phyloP scores from a whole-genome alignment of 306 rosid species.

The Inga oerstediana region DNA sequence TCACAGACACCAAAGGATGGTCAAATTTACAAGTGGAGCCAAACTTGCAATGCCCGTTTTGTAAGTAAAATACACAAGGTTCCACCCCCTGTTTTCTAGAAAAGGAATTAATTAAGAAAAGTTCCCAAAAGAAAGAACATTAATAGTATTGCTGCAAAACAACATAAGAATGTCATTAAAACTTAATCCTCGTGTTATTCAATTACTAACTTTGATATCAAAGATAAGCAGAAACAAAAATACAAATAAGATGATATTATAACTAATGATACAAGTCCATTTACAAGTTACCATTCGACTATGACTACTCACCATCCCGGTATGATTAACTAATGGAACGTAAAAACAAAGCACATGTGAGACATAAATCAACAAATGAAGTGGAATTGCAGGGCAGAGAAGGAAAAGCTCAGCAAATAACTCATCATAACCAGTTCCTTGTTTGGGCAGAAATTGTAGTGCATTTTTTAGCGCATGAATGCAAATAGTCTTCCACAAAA shows the following conservation, averaged over 20 bases:
- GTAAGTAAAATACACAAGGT: constrained; percentile 54
- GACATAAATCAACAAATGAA: not conserved
- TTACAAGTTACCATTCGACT: not conserved
- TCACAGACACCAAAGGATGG: constrained; percentile 72
- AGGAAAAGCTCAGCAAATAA: not conserved
- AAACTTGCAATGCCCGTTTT: constrained; percentile 69
- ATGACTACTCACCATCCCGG: not conserved
- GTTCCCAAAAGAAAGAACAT: constrained; percentile 11
- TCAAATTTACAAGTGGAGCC: constrained; percentile 87
- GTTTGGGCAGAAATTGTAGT: not conserved
- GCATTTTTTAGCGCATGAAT: not conserved
- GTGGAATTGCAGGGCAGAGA: not conserved
- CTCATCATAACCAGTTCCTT: not conserved
- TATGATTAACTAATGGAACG: not conserved
- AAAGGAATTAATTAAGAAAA: constrained; percentile 36
- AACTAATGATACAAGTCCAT: constrained; percentile 6
- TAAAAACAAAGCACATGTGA: not conserved
- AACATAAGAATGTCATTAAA: constrained; percentile 21
- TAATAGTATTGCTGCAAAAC: constrained; percentile 22
- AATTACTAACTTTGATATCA: constrained; percentile 8
- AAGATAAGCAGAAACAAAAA: not conserved
- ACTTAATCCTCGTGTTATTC: not conserved
- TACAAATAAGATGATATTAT: not conserved
- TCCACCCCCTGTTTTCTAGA: constrained; percentile 57
- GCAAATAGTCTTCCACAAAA: not conserved